These are phyloP conservation scores for Selenicereus undatus DNA, from an alignment of 148 eudicot species.

Conservation along the genomic window DNA sequence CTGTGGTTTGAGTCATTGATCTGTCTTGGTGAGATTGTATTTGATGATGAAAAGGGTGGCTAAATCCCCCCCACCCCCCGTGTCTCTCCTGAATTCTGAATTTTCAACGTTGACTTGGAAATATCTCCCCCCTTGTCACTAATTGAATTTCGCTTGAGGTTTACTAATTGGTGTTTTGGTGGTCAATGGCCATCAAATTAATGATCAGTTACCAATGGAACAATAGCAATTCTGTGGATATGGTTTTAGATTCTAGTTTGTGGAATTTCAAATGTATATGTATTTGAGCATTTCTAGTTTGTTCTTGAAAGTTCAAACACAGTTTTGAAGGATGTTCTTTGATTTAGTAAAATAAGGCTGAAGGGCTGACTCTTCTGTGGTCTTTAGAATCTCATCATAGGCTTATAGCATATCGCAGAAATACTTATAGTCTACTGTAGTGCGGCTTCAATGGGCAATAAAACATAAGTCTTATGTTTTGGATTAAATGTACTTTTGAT, in stretches of 20 bases:
- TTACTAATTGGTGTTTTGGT: no score
- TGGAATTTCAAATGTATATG: not conserved
- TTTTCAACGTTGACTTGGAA: conserved; percentile 2
- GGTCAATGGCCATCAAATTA: not conserved
- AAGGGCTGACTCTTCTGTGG: not conserved
- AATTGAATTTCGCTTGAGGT: not conserved
- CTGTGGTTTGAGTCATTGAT: conserved; percentile 5
- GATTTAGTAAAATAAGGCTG: not conserved
- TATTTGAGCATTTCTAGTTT: not conserved
- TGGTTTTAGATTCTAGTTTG: not conserved
- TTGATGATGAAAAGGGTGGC: not conserved
- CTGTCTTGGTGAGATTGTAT: not conserved
- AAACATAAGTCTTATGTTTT: not conserved
- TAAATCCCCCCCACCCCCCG: not conserved
- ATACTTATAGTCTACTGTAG: no score
- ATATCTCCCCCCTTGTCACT: not conserved
- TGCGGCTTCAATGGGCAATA: not conserved
- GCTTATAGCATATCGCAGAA: no score
- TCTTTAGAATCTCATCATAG: not conserved
- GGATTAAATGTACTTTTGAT: not conserved
- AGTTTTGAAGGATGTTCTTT: not conserved
- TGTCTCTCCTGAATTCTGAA: not conserved
- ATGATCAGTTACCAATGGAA: not conserved
- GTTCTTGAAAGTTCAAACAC: not conserved
- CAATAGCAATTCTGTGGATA: not conserved